phyloP scores from a whole-genome alignment of 768 basidiomycete genomes.

The Boletus pseudo-olivaceus region DNA sequence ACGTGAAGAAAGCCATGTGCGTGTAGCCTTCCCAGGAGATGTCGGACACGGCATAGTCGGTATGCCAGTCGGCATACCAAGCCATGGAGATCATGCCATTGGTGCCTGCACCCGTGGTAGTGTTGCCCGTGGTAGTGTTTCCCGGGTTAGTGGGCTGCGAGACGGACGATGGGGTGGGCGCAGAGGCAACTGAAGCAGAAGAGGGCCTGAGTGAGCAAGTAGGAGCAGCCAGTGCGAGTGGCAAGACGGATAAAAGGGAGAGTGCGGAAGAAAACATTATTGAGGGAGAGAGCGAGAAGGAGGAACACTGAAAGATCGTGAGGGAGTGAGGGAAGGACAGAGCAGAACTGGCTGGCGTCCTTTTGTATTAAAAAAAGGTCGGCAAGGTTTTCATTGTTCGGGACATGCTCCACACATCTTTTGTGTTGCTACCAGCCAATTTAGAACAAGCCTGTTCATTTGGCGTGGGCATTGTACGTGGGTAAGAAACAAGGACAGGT shows the following conservation, averaged over 20 bases:
- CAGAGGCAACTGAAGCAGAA: background rate
- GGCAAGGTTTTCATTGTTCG: conserved; percentile 7
- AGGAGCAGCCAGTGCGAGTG: conserved; percentile 29
- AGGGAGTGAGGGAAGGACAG: background rate
- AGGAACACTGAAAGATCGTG: conserved; percentile 15
- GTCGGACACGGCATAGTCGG: conserved; percentile 42
- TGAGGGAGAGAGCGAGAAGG: conserved; percentile 3
- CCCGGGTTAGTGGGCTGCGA: conserved; percentile 8
- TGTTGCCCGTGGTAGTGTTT: conserved; percentile 10
- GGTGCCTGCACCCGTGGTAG: conserved; percentile 22
- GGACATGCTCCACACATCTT: background rate
- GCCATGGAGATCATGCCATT: conserved; percentile 44
- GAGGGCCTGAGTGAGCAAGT: conserved; percentile 19
- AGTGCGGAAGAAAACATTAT: conserved; percentile 20
- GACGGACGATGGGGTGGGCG: background rate
- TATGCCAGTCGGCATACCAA: conserved; percentile 73
- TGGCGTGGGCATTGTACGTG: background rate
- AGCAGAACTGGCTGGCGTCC: background rate
- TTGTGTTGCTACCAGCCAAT: conserved; percentile 4
- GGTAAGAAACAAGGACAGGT: background rate
- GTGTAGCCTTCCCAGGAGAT: conserved; percentile 70
- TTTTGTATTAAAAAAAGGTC: conserved; percentile 9
- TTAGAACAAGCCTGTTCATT: conserved; percentile 2
- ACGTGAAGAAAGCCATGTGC: conserved; percentile 63
- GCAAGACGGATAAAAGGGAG: conserved; percentile 21